Evolutionary conservation across 2,329 filamentous ascomycete genomes (phyloP), one percentile per base, ranked within the genome.

Genomic region (Escovopsis sp.): DNA sequence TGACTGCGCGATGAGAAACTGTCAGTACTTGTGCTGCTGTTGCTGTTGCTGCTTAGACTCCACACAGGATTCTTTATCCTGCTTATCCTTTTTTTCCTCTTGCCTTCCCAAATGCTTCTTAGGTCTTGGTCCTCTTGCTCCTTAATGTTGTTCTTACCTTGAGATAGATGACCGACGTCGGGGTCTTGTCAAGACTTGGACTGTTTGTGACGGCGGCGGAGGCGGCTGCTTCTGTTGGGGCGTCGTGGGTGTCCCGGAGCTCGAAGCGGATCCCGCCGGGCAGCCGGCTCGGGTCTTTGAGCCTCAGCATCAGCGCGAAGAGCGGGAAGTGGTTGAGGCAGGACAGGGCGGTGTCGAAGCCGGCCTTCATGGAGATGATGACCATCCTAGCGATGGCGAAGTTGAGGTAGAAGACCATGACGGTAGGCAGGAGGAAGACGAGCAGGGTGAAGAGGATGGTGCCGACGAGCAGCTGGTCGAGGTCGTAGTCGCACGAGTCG

Each of bases 281-380:
- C 46, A 98, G 65, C 53, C 90, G 76, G 54, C 77, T 70, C 8
- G 87, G 85, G 57, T 98, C 92, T 57, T 98, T 98, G 47, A 94
- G 68, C 48, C 88, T 73, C 40, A 98, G 66, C 92, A 98, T 98
- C 38, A 96, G 64, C 19, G 90, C 90, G 59, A 98, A 98, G 13
- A 98, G 70, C 6, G 90, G 92, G 48, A 98, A 98, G 57, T 98
- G 92, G 53, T 98, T 98, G 38, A 98, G 61, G 58, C 83, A 94
- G 30, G 90, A 92, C 45, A 98, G 69, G 48, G 86, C 70, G 2
- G 88, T 94, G 58, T 98, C 90, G 38, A 98, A 76, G 13, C 74
- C 70, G 11, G 88, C 92, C 57, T 96, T 98, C 41, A 96, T 63
- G 11, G 79, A 79, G 43, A 98, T 98, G 46, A 96, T 96, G 43